Percentiles rank a stretch among this genome's conserved stretches.
phyloP scores from a whole-genome alignment of 169 alveolate species.

The Sarcocystis neurona region DNA sequence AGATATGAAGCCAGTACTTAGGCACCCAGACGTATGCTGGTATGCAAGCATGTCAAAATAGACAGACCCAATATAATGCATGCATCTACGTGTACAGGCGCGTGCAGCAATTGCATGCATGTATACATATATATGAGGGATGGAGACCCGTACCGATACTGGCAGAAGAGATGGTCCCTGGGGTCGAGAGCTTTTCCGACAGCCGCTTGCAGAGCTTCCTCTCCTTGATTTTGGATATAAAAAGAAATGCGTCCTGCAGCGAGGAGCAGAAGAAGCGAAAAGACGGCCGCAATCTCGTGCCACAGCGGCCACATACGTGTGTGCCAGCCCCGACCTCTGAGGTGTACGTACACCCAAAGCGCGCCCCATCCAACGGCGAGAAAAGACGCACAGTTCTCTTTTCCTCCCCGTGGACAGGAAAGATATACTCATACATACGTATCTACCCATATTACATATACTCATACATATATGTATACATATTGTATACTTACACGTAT shows the following conservation, averaged over 20 bases:
- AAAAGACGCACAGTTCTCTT: no score
- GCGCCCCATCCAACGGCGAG: no score
- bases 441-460: no score
- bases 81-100: background rate
- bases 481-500: no score
- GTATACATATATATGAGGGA: background rate
- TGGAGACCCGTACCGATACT: constrained; percentile 22
- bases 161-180: constrained; percentile 56
- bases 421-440: no score
- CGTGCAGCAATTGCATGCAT: background rate
- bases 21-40: background rate
- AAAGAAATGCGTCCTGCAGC: constrained; percentile 82
- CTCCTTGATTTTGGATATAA: constrained; percentile 94
- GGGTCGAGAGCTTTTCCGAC: constrained; percentile 34
- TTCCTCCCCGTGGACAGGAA: no score
- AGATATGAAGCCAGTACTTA: background rate
- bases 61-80: background rate
- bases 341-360: no score
- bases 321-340: no score
- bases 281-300: background rate
- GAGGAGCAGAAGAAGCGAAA: background rate
- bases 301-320: no score
- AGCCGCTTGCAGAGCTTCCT: constrained; percentile 89
- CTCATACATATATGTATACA: no score
- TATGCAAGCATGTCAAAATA: background rate